Evolutionary conservation across 495 filamentous ascomycete species (phyloP).

Genomic region (Annulohypoxylon nitens): DNA sequence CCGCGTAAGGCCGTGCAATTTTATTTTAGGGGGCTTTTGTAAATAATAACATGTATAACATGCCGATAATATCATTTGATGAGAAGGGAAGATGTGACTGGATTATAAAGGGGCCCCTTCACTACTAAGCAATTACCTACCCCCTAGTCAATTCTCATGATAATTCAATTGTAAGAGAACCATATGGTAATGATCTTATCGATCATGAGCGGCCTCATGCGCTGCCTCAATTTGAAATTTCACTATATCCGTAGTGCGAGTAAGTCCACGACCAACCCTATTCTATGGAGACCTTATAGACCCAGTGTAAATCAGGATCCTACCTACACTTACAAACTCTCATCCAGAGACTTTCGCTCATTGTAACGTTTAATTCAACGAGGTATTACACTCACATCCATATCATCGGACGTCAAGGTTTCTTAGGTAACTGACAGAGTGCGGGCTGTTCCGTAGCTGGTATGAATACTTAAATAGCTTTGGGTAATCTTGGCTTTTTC

Average conservation of each 20-base stretch:
- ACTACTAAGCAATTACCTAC: neutral
- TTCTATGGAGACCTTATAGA: neutral
- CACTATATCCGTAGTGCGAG: neutral
- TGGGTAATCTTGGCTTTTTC: neutral
- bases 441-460: neutral
- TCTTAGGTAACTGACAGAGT: neutral
- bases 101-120: neutral
- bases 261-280: neutral
- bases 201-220: neutral
- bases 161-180: neutral
- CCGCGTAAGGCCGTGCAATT: neutral
- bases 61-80: neutral
- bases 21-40: neutral
- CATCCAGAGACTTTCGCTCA: neutral
- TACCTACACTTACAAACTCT: slow-evolving; percentile 2
- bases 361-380: neutral
- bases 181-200: neutral
- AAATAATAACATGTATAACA: neutral
- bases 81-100: neutral
- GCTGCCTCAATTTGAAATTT: neutral
- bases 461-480: neutral
- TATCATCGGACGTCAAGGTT: neutral
- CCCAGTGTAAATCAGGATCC: neutral
- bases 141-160: neutral
- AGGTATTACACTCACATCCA: neutral